A percentile compares a stretch with the other conserved stretches of the same genome.
phyloP scores from a whole-genome alignment of 139 green algal genomes.

The Picochlorum sp. region DNA sequence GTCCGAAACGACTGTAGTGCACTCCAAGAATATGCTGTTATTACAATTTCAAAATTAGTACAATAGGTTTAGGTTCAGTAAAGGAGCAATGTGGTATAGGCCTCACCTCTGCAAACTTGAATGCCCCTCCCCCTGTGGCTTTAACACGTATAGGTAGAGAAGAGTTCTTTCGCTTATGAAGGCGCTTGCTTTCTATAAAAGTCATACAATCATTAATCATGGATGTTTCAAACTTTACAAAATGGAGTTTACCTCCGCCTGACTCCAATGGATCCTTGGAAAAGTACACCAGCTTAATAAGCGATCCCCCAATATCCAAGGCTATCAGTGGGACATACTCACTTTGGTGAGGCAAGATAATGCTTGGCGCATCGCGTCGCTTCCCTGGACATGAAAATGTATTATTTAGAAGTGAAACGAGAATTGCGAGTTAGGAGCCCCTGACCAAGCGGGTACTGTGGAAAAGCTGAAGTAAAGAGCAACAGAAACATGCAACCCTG shows the following conservation, averaged over 20 bases:
- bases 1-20: slow-evolving; percentile 67
- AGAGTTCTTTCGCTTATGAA: slow-evolving; percentile 51
- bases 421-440: too few relatives aligned
- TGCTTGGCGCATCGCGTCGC: slow-evolving; percentile 57
- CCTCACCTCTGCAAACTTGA: slow-evolving; percentile 81
- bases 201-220: slow-evolving; percentile 74
- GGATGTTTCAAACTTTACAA: slow-evolving; percentile 96
- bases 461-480: too few relatives aligned
- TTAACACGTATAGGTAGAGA: slow-evolving; percentile 39
- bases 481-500: too few relatives aligned
- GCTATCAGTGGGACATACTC: slow-evolving; percentile 84
- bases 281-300: slow-evolving; percentile 99
- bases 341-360: slow-evolving; percentile 85
- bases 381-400: too few relatives aligned
- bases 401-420: too few relatives aligned
- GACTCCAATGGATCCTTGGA: slow-evolving; percentile 28
- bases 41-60: too few relatives aligned
- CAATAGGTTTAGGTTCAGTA: too few relatives aligned
- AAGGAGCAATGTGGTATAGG: slow-evolving; percentile 11
- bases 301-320: slow-evolving; percentile 86
- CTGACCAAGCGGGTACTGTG: too few relatives aligned
- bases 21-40: too few relatives aligned
- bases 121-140: slow-evolving; percentile 71
- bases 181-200: slow-evolving; percentile 90
- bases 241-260: slow-evolving; percentile 74